phyloP scores from a whole-genome alignment of 768 basidiomycete genomes.

The Crassisporium funariophilum region DNA sequence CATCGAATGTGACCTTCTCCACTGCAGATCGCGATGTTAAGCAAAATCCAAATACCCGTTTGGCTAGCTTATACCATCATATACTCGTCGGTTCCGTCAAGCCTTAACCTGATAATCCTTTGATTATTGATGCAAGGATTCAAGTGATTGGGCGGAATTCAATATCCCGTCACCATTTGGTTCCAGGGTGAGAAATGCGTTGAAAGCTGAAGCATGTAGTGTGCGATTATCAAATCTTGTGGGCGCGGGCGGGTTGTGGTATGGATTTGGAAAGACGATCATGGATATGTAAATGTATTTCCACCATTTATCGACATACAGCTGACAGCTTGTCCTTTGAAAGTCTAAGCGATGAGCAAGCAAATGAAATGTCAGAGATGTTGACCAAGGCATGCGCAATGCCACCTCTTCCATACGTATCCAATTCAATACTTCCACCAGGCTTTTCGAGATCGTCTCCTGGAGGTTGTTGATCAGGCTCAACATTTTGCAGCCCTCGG shows the following conservation, averaged over 20 bases:
- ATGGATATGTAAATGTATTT: conserved; percentile 65
- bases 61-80: conserved; percentile 91
- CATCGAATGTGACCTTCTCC: neutral
- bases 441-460: conserved; percentile 77
- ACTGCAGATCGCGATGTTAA: conserved; percentile 69
- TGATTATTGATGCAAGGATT: conserved; percentile 4
- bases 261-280: conserved; percentile 86
- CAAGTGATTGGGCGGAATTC: conserved; percentile 87
- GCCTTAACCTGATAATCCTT: neutral
- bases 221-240: conserved; percentile 84
- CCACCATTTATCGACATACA: neutral
- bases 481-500: conserved; percentile 83
- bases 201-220: conserved; percentile 86
- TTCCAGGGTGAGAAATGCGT: conserved; percentile 76
- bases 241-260: conserved; percentile 89
- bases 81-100: conserved; percentile 56
- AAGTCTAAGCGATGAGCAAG: conserved; percentile 79
- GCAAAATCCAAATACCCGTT: conserved; percentile 82
- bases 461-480: conserved; percentile 84
- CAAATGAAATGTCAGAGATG: conserved; percentile 68
- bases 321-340: conserved; percentile 2
- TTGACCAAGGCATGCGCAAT: conserved; percentile 55
- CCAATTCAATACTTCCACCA: conserved; percentile 27
- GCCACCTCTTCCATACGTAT: neutral
- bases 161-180: conserved; percentile 80